A percentile compares a stretch with the other conserved stretches of the same genome.
phyloP scores from a whole-genome alignment of 208 protist species.

The Trypanosoma avium region DNA sequence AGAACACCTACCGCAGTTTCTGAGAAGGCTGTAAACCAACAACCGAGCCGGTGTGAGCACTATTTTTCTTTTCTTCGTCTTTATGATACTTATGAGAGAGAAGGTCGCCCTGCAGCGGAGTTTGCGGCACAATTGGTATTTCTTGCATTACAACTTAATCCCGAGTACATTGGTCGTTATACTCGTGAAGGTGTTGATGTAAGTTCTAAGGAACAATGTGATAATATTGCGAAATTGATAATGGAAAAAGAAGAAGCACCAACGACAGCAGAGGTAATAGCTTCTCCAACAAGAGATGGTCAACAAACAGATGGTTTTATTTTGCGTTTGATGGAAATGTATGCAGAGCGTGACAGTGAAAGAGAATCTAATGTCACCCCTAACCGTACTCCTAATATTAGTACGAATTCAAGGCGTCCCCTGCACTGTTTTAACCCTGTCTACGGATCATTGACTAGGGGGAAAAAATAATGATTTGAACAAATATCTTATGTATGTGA shows the following conservation, averaged over 20 bases:
- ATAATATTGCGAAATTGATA: slow-evolving; percentile 59
- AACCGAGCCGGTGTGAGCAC: slow-evolving; percentile 65
- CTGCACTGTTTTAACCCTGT: slow-evolving; percentile 27
- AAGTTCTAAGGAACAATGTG: slow-evolving; percentile 47
- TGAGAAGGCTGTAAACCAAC: slow-evolving; percentile 11
- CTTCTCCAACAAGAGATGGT: slow-evolving; percentile 30
- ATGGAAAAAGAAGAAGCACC: slow-evolving; percentile 65
- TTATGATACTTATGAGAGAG: slow-evolving; percentile 78
- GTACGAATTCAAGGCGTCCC: slow-evolving; percentile 7
- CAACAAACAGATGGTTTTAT: slow-evolving; percentile 80
- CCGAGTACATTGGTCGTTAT: slow-evolving; percentile 62
- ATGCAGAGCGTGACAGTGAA: slow-evolving; percentile 42
- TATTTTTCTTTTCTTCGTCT: slow-evolving; percentile 90
- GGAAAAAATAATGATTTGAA: slow-evolving; percentile 11
- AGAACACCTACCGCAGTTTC: slow-evolving; percentile 1
- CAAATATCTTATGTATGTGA: background rate
- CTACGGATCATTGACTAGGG: slow-evolving; percentile 10
- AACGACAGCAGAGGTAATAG: slow-evolving; percentile 75
- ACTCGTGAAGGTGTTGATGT: slow-evolving; percentile 56
- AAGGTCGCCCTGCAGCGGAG: slow-evolving; percentile 34
- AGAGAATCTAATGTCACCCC: background rate
- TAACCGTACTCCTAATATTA: background rate
- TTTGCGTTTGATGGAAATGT: slow-evolving; percentile 83
- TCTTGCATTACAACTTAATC: slow-evolving; percentile 78
- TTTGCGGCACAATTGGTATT: slow-evolving; percentile 80